These are phyloP conservation scores for Ganoderma lingzhi DNA, from an alignment of 1,284 basidiomycete species.

Conservation along the genomic window DNA sequence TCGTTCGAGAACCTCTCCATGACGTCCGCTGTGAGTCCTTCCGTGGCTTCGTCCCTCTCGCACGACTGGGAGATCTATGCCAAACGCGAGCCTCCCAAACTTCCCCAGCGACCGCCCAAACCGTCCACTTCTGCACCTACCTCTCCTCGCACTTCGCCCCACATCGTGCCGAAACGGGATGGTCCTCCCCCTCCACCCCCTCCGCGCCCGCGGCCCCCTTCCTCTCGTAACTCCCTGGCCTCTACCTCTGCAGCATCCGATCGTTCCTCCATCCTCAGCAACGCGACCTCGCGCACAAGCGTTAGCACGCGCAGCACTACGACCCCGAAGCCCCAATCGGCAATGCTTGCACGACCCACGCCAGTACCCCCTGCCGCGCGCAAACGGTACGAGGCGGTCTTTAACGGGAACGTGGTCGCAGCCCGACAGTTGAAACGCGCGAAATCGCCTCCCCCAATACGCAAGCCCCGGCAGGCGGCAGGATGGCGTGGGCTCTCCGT, in stretches of 20 bases:
- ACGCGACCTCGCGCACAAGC: slow-evolving; percentile 56
- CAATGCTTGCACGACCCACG: slow-evolving; percentile 56
- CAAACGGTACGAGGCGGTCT: slow-evolving; percentile 71
- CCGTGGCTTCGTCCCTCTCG: slow-evolving; percentile 32
- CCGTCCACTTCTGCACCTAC: slow-evolving; percentile 32
- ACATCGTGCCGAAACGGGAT: slow-evolving; percentile 34
- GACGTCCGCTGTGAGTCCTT: slow-evolving; percentile 37
- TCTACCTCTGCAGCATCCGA: slow-evolving; percentile 51
- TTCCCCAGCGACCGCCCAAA: slow-evolving; percentile 58
- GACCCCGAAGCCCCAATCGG: slow-evolving; percentile 34
- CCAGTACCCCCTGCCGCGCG: slow-evolving; percentile 71
- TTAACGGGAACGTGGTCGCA: slow-evolving; percentile 63
- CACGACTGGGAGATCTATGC: slow-evolving; percentile 43
- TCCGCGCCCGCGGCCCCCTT: slow-evolving; percentile 31
- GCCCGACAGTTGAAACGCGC: slow-evolving; percentile 45
- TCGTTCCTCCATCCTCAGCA: slow-evolving; percentile 69
- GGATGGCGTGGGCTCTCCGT: slow-evolving; percentile 83
- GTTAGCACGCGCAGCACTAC: slow-evolving; percentile 43
- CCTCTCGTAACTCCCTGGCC: slow-evolving; percentile 36
- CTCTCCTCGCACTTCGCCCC: slow-evolving; percentile 33
- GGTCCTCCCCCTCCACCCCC: slow-evolving; percentile 36
- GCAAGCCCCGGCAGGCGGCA: slow-evolving; percentile 61
- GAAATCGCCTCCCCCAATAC: slow-evolving; percentile 44
- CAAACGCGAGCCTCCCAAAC: slow-evolving; percentile 54
- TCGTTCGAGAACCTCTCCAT: slow-evolving; percentile 76